A percentile compares a stretch with the other conserved stretches of the same genome.
Evolutionary conservation across 352 stramenopile genomes (phyloP).

Genomic region (Phytophthora quininea): DNA sequence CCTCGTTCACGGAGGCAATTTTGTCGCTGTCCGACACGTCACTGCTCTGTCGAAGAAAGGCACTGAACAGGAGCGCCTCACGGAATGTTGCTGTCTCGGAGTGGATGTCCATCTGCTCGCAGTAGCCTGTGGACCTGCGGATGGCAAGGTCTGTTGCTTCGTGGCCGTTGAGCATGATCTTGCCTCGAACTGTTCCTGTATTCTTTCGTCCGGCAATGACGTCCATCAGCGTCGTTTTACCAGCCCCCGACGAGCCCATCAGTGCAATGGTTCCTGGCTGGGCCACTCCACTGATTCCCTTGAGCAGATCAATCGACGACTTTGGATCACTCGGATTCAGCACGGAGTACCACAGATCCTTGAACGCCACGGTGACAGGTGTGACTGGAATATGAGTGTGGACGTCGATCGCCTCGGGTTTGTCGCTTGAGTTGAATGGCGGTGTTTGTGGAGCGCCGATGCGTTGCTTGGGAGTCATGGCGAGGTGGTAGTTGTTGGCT

Average conservation of each 20-base stretch:
- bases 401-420: conserved; percentile 2
- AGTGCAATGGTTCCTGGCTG: conserved; percentile 46
- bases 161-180: conserved; percentile 85
- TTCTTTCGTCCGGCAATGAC: conserved; percentile 91
- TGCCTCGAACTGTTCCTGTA: conserved; percentile 61
- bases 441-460: neutral
- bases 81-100: conserved; percentile 71
- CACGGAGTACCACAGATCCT: conserved; percentile 16
- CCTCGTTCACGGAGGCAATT: conserved; percentile 23
- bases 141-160: conserved; percentile 31
- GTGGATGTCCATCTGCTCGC: conserved; percentile 27
- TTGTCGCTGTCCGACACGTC: conserved; percentile 16
- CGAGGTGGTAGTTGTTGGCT: conserved; percentile 8
- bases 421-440: neutral
- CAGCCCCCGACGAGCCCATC: conserved; percentile 52
- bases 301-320: conserved; percentile 35
- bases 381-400: conserved; percentile 15
- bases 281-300: conserved; percentile 39
- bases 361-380: conserved; percentile 12
- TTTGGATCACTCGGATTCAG: conserved; percentile 12
- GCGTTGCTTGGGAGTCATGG: conserved; percentile 11
- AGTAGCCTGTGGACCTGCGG: conserved; percentile 26
- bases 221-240: conserved; percentile 75
- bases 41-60: conserved; percentile 55
- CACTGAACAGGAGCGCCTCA: conserved; percentile 87